Conservation (phyloP, 257 asterid genomes). For the Ilex asprella region DNA sequence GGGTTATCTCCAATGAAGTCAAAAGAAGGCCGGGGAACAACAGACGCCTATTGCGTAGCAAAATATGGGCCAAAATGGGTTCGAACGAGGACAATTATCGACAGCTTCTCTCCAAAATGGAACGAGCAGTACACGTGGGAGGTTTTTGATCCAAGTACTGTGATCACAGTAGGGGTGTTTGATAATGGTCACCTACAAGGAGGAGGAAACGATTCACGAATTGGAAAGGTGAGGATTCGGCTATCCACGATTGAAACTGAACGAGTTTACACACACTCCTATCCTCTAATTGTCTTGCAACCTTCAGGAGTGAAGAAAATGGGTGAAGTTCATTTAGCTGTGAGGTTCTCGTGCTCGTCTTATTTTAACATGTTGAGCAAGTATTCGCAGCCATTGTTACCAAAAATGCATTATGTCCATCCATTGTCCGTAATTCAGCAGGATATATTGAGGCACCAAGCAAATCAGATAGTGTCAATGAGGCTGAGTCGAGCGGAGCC, state of each 20-base stretch:
- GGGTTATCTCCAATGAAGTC: slow-evolving; percentile 57
- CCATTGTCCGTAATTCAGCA: slow-evolving; percentile 53
- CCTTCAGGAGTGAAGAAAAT: slow-evolving; percentile 67
- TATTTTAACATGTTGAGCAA: slow-evolving; percentile 59
- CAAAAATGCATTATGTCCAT: slow-evolving; percentile 75
- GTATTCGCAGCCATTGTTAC: slow-evolving; percentile 55
- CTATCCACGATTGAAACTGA: slow-evolving; percentile 75
- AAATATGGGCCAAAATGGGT: slow-evolving; percentile 83
- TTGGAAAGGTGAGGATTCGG: slow-evolving; percentile 80
- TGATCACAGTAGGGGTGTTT: slow-evolving; percentile 56
- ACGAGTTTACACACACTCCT: slow-evolving; percentile 73
- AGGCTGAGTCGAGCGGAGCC: slow-evolving; percentile 77
- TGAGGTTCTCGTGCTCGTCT: slow-evolving; percentile 65
- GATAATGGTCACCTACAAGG: slow-evolving; percentile 68
- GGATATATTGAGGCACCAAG: slow-evolving; percentile 45
- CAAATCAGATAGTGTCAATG: slow-evolving; percentile 36
- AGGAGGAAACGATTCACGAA: slow-evolving; percentile 45
- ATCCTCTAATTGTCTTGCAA: slow-evolving; percentile 58
- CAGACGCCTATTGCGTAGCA: slow-evolving; percentile 76
- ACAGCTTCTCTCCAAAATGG: slow-evolving; percentile 61
- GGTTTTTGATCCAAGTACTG: slow-evolving; percentile 76
- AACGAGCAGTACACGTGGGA: slow-evolving; percentile 93
- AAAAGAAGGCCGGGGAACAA: slow-evolving; percentile 53
- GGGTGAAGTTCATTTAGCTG: slow-evolving; percentile 79
- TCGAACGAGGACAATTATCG: slow-evolving; percentile 69